Evolutionary conservation across 2,329 filamentous ascomycete species (phyloP).

Genomic region (Zarea fungicola): DNA sequence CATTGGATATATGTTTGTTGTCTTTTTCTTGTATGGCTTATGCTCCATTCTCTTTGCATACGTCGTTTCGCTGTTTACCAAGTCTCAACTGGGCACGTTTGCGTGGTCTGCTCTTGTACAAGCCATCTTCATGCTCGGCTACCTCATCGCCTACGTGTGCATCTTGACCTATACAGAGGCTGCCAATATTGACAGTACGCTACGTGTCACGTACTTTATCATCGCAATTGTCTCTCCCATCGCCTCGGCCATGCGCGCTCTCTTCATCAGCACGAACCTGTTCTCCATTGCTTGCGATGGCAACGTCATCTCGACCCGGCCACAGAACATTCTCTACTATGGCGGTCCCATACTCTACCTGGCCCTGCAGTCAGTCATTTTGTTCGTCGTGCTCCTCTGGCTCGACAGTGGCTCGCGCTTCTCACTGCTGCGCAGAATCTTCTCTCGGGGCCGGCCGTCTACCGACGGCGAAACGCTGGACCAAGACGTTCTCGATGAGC

Average conservation of each 20-base stretch:
- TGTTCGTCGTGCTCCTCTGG: slow-evolving; percentile 72
- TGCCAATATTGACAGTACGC: slow-evolving; percentile 59
- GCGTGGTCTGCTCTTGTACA: slow-evolving; percentile 76
- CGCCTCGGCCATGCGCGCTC: slow-evolving; percentile 64
- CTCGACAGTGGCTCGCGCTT: slow-evolving; percentile 70
- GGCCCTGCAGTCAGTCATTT: slow-evolving; percentile 63
- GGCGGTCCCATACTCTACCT: slow-evolving; percentile 84
- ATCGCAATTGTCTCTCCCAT: slow-evolving; percentile 71
- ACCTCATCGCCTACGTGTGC: slow-evolving; percentile 65
- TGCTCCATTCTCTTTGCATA: slow-evolving; percentile 74
- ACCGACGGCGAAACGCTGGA: slow-evolving; percentile 34
- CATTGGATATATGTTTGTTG: slow-evolving; percentile 73
- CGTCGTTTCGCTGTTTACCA: slow-evolving; percentile 72
- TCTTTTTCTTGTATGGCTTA: slow-evolving; percentile 76
- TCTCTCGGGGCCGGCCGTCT: slow-evolving; percentile 27
- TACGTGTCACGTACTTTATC: slow-evolving; percentile 69
- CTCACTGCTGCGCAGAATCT: slow-evolving; percentile 40
- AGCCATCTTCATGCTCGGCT: slow-evolving; percentile 64
- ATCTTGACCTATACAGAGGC: slow-evolving; percentile 71
- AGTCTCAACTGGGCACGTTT: slow-evolving; percentile 76
- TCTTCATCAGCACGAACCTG: slow-evolving; percentile 76
- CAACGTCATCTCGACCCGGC: slow-evolving; percentile 58
- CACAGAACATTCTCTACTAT: slow-evolving; percentile 67
- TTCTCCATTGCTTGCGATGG: slow-evolving; percentile 75
- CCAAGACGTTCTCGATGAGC: slow-evolving; percentile 60